Evolutionary conservation across 306 rosid species (phyloP).

Genomic region (Casuarina cunninghamiana): DNA sequence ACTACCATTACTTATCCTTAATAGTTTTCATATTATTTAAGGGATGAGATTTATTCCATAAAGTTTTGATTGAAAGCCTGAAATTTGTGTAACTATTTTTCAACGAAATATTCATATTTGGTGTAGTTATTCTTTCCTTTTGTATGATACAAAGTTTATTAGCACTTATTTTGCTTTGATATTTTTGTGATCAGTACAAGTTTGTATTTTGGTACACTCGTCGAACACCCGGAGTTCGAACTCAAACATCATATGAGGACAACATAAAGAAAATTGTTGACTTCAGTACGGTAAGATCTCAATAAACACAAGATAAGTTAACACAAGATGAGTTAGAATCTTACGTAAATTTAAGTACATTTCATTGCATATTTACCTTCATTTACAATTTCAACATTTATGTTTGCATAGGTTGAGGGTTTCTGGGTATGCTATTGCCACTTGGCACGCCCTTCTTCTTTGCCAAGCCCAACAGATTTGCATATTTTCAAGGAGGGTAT

Average conservation of each 20-base stretch:
- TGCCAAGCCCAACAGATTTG: slow-evolving; percentile 95
- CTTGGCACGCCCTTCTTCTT: slow-evolving; percentile 71
- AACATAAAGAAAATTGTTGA: slow-evolving; percentile 87
- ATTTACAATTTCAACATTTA: not conserved
- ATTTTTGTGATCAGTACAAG: slow-evolving; percentile 53
- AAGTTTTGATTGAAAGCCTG: not conserved
- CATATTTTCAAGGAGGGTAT: slow-evolving; percentile 96
- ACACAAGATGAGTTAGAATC: slow-evolving; percentile 1
- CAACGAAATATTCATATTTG: not conserved
- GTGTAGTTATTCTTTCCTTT: not conserved
- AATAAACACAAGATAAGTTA: not conserved
- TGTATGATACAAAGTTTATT: not conserved
- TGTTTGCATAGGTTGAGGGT: slow-evolving; percentile 69
- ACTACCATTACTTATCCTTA: not conserved
- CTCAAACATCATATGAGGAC: slow-evolving; percentile 81
- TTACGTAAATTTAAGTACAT: slow-evolving; percentile 12
- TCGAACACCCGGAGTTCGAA: slow-evolving; percentile 81
- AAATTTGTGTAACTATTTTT: not conserved
- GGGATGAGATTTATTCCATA: not conserved
- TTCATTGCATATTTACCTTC: slow-evolving; percentile 3
- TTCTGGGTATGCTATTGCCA: slow-evolving; percentile 95
- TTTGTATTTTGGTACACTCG: slow-evolving; percentile 96
- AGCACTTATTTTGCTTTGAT: slow-evolving; percentile 12
- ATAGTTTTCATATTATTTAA: not conserved
- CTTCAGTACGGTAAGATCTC: slow-evolving; percentile 70